Conservation (phyloP, 1,139 yeast genomes). For the Debaryomyces sp. region DNA sequence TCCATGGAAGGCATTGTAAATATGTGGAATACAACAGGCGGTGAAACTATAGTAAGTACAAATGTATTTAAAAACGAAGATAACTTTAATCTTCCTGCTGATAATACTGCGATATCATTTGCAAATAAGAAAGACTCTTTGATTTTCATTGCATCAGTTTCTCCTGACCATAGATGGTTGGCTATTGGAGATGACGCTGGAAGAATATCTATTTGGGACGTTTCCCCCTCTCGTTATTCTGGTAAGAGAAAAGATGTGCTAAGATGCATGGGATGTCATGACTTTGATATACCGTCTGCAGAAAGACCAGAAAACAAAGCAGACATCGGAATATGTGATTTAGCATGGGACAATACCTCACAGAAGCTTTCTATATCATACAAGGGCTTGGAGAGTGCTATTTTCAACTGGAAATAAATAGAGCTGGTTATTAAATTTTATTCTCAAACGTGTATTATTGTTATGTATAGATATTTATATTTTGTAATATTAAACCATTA, state of each 20-base stretch:
- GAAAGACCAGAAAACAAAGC: slow-evolving; percentile 10
- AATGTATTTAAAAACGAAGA: slow-evolving; percentile 27
- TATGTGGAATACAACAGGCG: slow-evolving; percentile 63
- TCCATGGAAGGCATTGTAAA: slow-evolving; percentile 75
- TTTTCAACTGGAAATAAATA: slow-evolving; percentile 27
- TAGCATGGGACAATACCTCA: slow-evolving; percentile 46
- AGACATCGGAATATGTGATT: slow-evolving; percentile 40
- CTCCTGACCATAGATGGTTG: slow-evolving; percentile 50
- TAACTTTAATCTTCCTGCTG: slow-evolving; percentile 21
- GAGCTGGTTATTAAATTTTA: neutral
- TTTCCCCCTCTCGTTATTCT: slow-evolving; percentile 21
- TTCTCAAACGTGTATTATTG: slow-evolving; percentile 3
- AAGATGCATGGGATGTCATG: slow-evolving; percentile 29
- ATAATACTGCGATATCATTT: neutral
- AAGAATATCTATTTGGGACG: slow-evolving; percentile 55
- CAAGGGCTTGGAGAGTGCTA: slow-evolving; percentile 45
- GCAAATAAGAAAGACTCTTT: slow-evolving; percentile 16
- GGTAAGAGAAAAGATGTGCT: slow-evolving; percentile 15
- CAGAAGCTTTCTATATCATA: slow-evolving; percentile 40
- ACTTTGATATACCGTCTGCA: slow-evolving; percentile 15
- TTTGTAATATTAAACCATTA: slow-evolving; percentile 7
- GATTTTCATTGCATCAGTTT: slow-evolving; percentile 54
- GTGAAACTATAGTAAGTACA: slow-evolving; percentile 29
- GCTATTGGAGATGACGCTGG: slow-evolving; percentile 72
- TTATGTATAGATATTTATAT: slow-evolving; percentile 5